Evolutionary conservation across 2,329 filamentous ascomycete genomes (phyloP).

Genomic region (Neofusicoccum parvum): DNA sequence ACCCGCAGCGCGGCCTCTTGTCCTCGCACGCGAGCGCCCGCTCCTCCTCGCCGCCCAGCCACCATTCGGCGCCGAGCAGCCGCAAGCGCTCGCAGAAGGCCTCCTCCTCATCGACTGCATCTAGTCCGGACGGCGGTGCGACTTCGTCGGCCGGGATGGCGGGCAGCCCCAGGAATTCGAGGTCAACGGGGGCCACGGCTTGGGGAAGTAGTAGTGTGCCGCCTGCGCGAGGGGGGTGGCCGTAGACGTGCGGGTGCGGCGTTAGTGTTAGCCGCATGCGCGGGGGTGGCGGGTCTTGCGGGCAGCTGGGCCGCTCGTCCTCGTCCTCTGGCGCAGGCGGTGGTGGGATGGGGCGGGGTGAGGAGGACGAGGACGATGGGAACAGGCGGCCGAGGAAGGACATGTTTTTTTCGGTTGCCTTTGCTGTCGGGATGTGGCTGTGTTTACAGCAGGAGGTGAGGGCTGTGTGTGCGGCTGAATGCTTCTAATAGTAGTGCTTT

Average conservation of each 20-base stretch:
- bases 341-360: neutral
- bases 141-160: neutral
- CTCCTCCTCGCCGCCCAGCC: neutral
- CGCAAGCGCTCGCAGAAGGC: neutral
- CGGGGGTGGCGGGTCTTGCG: neutral
- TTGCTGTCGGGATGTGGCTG: no score
- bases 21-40: neutral
- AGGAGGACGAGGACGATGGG: neutral
- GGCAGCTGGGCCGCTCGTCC: neutral
- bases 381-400: neutral
- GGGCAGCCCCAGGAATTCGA: neutral
- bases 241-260: neutral
- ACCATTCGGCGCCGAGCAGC: neutral
- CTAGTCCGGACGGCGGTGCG: neutral
- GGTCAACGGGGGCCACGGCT: neutral
- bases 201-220: neutral
- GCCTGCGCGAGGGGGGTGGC: neutral
- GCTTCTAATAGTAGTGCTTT: no score
- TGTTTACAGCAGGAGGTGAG: no score
- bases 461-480: no score
- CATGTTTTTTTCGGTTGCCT: neutral
- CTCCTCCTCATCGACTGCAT: neutral
- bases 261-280: neutral
- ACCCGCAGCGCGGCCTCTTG: neutral
- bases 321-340: neutral